Evolutionary conservation across 2,329 filamentous ascomycete species (phyloP), one percentile per base, ranked within the genome.

Genomic region (Coniochaeta ligniaria): DNA sequence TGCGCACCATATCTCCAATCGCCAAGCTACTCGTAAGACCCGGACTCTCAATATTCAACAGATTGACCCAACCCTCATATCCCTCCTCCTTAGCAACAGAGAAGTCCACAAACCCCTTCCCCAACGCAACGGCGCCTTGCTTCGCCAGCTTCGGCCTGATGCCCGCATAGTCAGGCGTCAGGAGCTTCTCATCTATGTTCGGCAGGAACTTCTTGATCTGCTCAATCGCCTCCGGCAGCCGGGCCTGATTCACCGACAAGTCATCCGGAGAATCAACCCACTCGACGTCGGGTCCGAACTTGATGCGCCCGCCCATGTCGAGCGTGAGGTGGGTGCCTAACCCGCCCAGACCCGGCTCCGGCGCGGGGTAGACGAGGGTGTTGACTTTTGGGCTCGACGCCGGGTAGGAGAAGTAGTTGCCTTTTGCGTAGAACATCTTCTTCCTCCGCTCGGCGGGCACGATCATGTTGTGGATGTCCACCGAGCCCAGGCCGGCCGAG

Each of bases 281-380:
- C 73, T 98, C 92, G 16, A 97, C 90, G 70, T 99, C 95, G 0
- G 95, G 95, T 0, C 95, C 95, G 73, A 99, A 99, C 41, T 92
- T 88, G 50, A 98, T 82, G 0, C 91, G 85, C 0, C 94, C 93
- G 0, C 80, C 83, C 75, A 98, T 82, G 72, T 99, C 95, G 61
- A 98, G 83, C 1, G 95, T 99, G 20, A 99, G 79, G 74, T 99
- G 95, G 0, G 95, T 98, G 56, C 95, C 95, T 0, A 99, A 78
- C 0, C 95, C 94, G 58, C 86, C 93, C 24, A 88, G 84, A 1
- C 93, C 93, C 0, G 92, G 89, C 9, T 90, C 80, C 0, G 94
- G 92, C 0, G 90, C 92, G 0, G 95, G 95, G 70, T 98, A 99
- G 58, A 99, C 80, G 24, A 99, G 84, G 0, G 89, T 91, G 1